These are phyloP conservation scores for Datura wrightii DNA, from an alignment of 257 asterid species.

Conservation along the genomic window DNA sequence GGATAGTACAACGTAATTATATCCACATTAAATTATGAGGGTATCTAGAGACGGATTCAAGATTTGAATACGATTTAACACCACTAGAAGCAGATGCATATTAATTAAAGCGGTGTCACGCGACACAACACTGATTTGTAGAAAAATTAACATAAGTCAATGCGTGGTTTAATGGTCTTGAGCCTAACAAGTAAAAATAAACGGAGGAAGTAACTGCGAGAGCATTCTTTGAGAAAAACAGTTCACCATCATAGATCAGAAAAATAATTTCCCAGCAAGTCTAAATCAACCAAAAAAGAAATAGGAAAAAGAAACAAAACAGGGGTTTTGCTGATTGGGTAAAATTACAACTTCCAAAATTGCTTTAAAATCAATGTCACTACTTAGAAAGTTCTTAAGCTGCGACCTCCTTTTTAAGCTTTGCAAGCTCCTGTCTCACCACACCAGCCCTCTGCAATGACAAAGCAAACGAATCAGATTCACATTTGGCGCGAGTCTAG, in stretches of 20 bases:
- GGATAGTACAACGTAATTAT: too few species aligned
- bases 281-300: neutral
- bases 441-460: constrained; percentile 67
- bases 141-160: too few species aligned
- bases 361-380: constrained; percentile 34
- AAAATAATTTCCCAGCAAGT: neutral
- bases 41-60: too few species aligned
- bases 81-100: too few species aligned
- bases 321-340: neutral
- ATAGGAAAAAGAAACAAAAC: neutral
- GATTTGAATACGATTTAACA: too few species aligned
- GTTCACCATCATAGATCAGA: neutral
- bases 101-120: too few species aligned
- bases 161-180: too few species aligned
- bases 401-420: constrained; percentile 61
- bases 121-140: too few species aligned
- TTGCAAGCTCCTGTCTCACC: constrained; percentile 73
- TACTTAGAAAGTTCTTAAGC: constrained; percentile 42
- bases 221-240: neutral
- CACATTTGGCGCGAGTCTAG: neutral
- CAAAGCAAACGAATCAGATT: neutral
- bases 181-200: too few species aligned
- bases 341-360: constrained; percentile 35
- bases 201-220: neutral
- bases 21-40: too few species aligned